phyloP scores from a whole-genome alignment of 306 rosid species.

The Malus orientalis region DNA sequence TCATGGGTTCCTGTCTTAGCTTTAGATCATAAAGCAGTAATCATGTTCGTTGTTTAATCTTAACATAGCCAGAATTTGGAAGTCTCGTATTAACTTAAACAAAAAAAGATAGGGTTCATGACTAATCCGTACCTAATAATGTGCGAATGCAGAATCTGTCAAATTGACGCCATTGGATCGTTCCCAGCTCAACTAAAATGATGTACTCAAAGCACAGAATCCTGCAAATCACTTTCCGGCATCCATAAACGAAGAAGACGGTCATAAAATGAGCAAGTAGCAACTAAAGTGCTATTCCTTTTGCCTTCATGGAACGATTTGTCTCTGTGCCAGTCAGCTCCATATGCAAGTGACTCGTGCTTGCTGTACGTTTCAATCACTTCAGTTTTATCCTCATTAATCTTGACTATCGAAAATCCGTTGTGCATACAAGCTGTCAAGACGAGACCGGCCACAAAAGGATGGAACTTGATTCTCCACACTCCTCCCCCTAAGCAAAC shows the following conservation, averaged over 20 bases:
- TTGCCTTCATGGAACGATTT: constrained; percentile 21
- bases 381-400: constrained; percentile 36
- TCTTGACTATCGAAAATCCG: constrained; percentile 64
- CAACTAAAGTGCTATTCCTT: constrained; percentile 45
- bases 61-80: not conserved
- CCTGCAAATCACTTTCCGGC: constrained; percentile 36
- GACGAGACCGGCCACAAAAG: constrained; percentile 44
- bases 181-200: not conserved
- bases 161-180: constrained; percentile 5
- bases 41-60: not conserved
- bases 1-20: not conserved
- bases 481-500: constrained; percentile 82
- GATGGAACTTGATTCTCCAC: constrained; percentile 86
- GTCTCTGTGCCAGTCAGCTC: constrained; percentile 80
- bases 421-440: constrained; percentile 97
- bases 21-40: not conserved
- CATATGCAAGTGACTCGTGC: constrained; percentile 83
- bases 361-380: constrained; percentile 61
- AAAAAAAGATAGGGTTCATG: not conserved
- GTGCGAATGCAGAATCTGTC: not conserved
- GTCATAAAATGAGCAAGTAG: constrained; percentile 91
- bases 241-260: constrained; percentile 64
- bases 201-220: not conserved
- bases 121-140: not conserved
- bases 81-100: not conserved